Percentiles rank a stretch among this genome's conserved stretches.
Evolutionary conservation across 2,329 filamentous ascomycete genomes (phyloP).

Genomic region (Scolecobasidium constrictum): DNA sequence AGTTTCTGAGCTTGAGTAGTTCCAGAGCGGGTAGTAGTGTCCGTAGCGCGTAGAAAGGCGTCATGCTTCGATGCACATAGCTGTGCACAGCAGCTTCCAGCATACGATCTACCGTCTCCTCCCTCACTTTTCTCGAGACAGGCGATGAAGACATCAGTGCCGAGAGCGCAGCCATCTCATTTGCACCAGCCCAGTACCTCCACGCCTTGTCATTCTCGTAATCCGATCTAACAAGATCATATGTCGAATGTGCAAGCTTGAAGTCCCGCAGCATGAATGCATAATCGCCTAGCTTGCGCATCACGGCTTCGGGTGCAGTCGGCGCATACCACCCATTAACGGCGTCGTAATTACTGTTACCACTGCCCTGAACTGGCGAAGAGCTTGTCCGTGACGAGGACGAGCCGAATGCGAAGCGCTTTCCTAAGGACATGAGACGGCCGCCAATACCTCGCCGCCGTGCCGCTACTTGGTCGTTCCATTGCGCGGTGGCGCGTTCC

Average conservation of each 20-base stretch:
- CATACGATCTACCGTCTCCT: conserved; percentile 75
- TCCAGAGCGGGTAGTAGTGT: conserved; percentile 69
- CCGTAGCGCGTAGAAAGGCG: conserved; percentile 70
- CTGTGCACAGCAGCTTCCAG: conserved; percentile 87
- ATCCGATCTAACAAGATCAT: conserved; percentile 79
- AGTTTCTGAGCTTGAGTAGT: conserved; percentile 54
- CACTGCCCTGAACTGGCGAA: conserved; percentile 33
- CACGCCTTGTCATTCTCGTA: conserved; percentile 95
- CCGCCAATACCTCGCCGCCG: conserved; percentile 79
- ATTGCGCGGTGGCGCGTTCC: conserved; percentile 81
- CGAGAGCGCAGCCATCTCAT: conserved; percentile 88
- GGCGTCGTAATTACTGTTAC: conserved; percentile 51
- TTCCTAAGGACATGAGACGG: conserved; percentile 87
- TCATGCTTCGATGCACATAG: conserved; percentile 74
- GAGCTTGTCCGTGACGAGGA: conserved; percentile 49
- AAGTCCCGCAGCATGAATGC: conserved; percentile 95
- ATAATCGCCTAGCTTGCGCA: conserved; percentile 90
- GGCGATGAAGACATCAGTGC: conserved; percentile 45
- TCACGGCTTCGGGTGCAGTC: conserved; percentile 75
- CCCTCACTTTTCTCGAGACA: conserved; percentile 37
- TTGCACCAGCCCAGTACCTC: conserved; percentile 85
- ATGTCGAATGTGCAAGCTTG: conserved; percentile 84
- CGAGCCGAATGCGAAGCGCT: conserved; percentile 73
- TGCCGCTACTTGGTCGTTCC: conserved; percentile 97
- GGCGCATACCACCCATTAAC: conserved; percentile 71